Percentiles rank a stretch among this genome's conserved stretches.
These are phyloP conservation scores for Diophrys appendiculata DNA, from an alignment of 73 alveolate species.

Conservation along the genomic window DNA sequence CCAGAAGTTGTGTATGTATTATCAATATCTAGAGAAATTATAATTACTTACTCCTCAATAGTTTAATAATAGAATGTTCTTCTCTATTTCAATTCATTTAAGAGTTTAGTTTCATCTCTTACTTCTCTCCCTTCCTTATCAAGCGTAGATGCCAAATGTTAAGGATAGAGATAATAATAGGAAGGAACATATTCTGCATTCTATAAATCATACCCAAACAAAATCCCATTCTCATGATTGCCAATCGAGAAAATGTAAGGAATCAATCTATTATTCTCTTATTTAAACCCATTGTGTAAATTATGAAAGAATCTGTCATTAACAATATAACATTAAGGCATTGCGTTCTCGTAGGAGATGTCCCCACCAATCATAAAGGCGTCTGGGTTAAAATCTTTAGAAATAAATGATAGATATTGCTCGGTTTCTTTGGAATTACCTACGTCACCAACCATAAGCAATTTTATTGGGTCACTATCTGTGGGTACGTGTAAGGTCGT, in stretches of 20 bases:
- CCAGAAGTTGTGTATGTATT: slow-evolving; percentile 6
- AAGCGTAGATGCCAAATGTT: background rate
- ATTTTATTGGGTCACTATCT: background rate
- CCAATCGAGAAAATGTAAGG: slow-evolving; percentile 22
- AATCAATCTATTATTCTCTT: background rate
- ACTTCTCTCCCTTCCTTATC: background rate
- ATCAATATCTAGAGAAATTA: slow-evolving; percentile 24
- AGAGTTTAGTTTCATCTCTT: background rate
- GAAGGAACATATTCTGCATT: slow-evolving; percentile 1
- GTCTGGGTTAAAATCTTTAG: background rate
- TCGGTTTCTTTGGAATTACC: slow-evolving; percentile 9
- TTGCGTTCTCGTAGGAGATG: slow-evolving; percentile 22
- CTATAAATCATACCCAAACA: background rate
- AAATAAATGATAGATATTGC: background rate
- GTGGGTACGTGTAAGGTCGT: slow-evolving; percentile 2
- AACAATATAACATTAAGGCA: slow-evolving; percentile 17
- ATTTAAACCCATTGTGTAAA: background rate
- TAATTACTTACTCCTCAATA: slow-evolving; percentile 2
- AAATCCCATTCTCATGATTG: slow-evolving; percentile 1
- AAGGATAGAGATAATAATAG: slow-evolving; percentile 19
- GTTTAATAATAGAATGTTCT: slow-evolving; percentile 8
- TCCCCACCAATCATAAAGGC: slow-evolving; percentile 35
- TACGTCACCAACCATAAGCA: slow-evolving; percentile 27
- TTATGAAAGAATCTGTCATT: slow-evolving; percentile 9
- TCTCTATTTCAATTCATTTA: background rate